Percentiles rank a stretch among this genome's conserved stretches.
Conservation (phyloP, 345 rosid genomes). For the Eucalyptus sp. region DNA sequence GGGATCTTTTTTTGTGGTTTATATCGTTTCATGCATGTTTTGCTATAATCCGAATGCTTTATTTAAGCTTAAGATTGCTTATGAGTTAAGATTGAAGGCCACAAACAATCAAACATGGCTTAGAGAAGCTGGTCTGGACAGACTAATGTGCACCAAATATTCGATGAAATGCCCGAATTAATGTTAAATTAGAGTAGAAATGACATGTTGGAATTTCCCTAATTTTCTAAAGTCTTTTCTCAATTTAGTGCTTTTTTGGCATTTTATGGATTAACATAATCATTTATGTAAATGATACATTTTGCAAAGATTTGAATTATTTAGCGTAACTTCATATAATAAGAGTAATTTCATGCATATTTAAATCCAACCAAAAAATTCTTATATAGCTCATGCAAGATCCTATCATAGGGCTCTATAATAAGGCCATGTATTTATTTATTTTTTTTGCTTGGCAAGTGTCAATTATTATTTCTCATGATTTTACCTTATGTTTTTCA, state of each 20-base stretch:
- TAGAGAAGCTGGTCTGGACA: fast-evolving
- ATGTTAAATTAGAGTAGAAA: not conserved
- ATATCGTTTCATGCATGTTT: not conserved
- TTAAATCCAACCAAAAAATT: too few relatives aligned
- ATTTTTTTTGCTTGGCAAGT: not conserved
- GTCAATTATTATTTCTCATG: not conserved
- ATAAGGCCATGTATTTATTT: not conserved
- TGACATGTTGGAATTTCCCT: not conserved
- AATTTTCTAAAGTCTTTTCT: not conserved
- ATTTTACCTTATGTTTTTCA: not conserved
- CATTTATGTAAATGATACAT: not conserved
- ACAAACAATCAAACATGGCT: not conserved
- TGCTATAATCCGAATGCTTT: not conserved
- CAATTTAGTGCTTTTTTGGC: not conserved
- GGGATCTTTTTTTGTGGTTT: not conserved
- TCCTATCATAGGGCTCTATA: not conserved
- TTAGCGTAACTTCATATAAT: not conserved
- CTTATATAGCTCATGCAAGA: not conserved
- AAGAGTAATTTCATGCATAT: not conserved
- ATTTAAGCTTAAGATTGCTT: too few relatives aligned
- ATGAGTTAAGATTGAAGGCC: not conserved
- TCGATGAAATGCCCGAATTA: not conserved
- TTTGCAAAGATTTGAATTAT: not conserved
- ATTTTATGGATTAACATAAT: not conserved
- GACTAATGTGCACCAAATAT: not conserved